phyloP scores from a whole-genome alignment of 116 monocot genomes.

The Posidonia oceanica region DNA sequence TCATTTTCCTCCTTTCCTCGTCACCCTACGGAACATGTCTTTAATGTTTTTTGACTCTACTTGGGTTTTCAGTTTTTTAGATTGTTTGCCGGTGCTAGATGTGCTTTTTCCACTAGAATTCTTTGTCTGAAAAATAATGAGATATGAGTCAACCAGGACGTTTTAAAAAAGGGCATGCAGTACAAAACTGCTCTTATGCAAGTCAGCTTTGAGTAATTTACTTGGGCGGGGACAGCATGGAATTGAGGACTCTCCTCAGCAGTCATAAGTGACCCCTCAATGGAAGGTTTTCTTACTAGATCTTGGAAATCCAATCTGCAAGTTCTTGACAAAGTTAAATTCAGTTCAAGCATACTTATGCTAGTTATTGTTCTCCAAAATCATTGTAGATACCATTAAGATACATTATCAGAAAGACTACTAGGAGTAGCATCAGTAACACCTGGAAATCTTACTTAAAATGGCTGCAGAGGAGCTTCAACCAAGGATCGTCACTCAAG shows the following conservation, averaged over 20 bases:
- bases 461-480: constrained; percentile 47
- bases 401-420: neutral
- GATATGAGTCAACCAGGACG: neutral
- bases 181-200: neutral
- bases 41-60: constrained; percentile 72
- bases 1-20: constrained; percentile 27
- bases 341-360: neutral
- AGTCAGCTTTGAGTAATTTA: neutral
- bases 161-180: constrained; percentile 7
- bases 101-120: constrained; percentile 17
- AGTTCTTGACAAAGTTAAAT: neutral
- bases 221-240: neutral
- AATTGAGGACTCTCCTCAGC: neutral
- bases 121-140: constrained; percentile 30
- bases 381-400: too few relatives aligned
- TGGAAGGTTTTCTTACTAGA: neutral
- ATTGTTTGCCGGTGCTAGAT: constrained; percentile 35
- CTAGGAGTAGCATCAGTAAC: neutral
- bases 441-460: constrained; percentile 34
- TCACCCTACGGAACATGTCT: constrained; percentile 65
- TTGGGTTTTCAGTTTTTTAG: constrained; percentile 53
- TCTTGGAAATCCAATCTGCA: constrained; percentile 17
- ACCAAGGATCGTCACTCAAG: constrained; percentile 63
- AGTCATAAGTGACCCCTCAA: neutral
- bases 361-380: too few relatives aligned